Evolutionary conservation across 345 rosid genomes (phyloP).

Genomic region (Populus alba): DNA sequence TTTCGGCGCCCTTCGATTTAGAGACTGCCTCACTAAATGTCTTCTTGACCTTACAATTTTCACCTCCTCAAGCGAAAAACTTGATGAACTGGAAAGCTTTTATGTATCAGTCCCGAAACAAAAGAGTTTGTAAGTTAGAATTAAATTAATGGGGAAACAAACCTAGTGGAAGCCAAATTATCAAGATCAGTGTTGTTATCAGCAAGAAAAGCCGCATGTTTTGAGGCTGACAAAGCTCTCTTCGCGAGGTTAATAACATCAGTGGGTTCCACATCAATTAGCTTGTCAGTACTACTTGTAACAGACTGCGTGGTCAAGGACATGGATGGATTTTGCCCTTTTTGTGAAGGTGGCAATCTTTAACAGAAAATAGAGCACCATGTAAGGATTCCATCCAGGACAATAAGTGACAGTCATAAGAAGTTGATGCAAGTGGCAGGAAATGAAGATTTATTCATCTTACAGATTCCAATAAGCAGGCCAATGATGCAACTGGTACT

Average conservation of each 20-base stretch:
- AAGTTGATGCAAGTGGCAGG: background rate
- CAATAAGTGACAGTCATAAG: background rate
- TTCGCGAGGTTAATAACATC: slow-evolving; percentile 56
- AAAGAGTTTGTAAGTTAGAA: background rate
- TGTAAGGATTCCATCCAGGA: slow-evolving; percentile 6
- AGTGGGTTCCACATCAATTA: slow-evolving; percentile 32
- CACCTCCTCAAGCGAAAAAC: slow-evolving; percentile 34
- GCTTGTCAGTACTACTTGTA: slow-evolving; percentile 20
- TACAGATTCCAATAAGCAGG: slow-evolving; percentile 61
- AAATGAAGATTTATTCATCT: slow-evolving; percentile 14
- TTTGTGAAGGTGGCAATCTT: slow-evolving; percentile 45
- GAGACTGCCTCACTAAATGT: slow-evolving; percentile 56
- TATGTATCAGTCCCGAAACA: slow-evolving; percentile 12
- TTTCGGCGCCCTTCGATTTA: slow-evolving; percentile 47
- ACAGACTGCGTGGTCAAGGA: slow-evolving; percentile 29
- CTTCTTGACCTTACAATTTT: slow-evolving; percentile 60
- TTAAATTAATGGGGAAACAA: slow-evolving; percentile 6
- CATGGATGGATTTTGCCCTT: slow-evolving; percentile 32
- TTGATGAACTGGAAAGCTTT: slow-evolving; percentile 28
- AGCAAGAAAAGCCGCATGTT: slow-evolving; percentile 54
- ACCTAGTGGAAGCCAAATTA: slow-evolving; percentile 54
- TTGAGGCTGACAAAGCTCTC: slow-evolving; percentile 71
- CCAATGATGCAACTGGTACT: slow-evolving; percentile 40
- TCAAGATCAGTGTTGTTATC: slow-evolving; percentile 37
- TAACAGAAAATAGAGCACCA: slow-evolving; percentile 7